These are phyloP conservation scores for Pelargonium cotyledonis DNA, from an alignment of 441 rosid genomes.

Conservation along the genomic window DNA sequence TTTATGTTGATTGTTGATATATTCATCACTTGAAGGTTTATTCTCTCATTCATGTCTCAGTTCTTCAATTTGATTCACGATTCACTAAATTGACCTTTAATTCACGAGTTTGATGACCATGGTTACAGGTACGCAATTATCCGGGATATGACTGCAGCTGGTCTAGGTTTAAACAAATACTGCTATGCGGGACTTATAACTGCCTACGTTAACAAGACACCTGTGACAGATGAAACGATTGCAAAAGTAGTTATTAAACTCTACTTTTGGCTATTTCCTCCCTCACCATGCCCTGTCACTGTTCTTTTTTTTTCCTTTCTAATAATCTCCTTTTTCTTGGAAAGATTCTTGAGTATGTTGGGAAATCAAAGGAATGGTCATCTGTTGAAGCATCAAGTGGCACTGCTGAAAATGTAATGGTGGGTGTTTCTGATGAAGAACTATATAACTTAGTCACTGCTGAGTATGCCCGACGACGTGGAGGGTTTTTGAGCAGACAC, in stretches of 20 bases:
- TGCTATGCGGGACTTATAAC: conserved; percentile 92
- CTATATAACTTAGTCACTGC: conserved; percentile 80
- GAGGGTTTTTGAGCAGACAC: conserved; percentile 52
- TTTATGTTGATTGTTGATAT: too few species aligned
- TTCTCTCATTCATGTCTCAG: too few species aligned
- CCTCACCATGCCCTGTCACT: conserved; percentile 3
- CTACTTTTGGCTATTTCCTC: conserved; percentile 2
- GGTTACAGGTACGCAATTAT: conserved; percentile 65
- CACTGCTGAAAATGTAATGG: conserved; percentile 64
- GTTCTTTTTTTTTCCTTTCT: conserved; percentile 19
- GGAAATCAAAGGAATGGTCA: conserved; percentile 87
- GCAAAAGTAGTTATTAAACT: conserved; percentile 42
- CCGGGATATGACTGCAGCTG: conserved; percentile 97
- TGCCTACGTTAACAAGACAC: conserved; percentile 67
- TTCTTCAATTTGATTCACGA: too few species aligned
- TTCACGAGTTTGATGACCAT: too few species aligned
- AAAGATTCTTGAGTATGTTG: conserved; percentile 80
- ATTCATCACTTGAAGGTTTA: too few species aligned
- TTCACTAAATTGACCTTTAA: too few species aligned
- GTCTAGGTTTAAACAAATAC: conserved; percentile 82
- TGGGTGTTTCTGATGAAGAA: conserved; percentile 77
- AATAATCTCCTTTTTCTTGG: conserved; percentile 15
- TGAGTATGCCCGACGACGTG: conserved; percentile 51
- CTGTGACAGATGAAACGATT: conserved; percentile 54
- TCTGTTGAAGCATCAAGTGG: conserved; percentile 49